Evolutionary conservation across 192 early-diverging fungal genomes (phyloP), one percentile per base, ranked within the genome.

Genomic region (Coemansia sp.): DNA sequence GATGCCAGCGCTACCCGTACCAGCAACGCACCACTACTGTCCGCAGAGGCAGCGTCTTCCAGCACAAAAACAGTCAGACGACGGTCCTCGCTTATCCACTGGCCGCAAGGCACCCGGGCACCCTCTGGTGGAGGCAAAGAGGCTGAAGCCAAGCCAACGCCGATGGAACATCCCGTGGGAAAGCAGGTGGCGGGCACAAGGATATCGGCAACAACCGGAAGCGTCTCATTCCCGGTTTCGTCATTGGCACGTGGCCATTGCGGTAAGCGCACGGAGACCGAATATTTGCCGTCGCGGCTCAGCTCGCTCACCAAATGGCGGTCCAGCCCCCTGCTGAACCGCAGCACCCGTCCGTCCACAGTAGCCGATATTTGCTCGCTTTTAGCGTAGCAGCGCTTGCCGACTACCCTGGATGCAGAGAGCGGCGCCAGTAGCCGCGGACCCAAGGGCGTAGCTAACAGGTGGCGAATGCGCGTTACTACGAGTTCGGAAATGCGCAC

Each of bases 201-300:
- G 56, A 76, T 33, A 17, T 82, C 79, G 74, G 74, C 66, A 48
- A 82, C 61, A 33, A 73, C 74, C 58, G 67, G 73, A 22, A 64
- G 52, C 28, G 32, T 14, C 58, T 40, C 63, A 25, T 20, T 40
- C 20, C 7, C 25, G 28, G 48, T 63, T 48, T 56, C 14, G 14
- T 31, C 30, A 32, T 32, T 60, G 69, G 67, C 34, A 40, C 3
- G 1, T 25, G 50, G 36, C 57, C 65, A 38, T 61, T 80, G 71
- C 61, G 60, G 77, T 74, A 75, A 75, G 73, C 78, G 14, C 51
- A 64, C 51, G 63, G 31, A 50, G 32, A 34, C 63, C 63, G 60
- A 59, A 16, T 56, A 59, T 10, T 25, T 22, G 34, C 57, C 32
- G 36, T 32, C 55, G 14, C 28, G 28, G 20, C 25, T 25, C 55